Evolutionary conservation across 352 stramenopile genomes (phyloP).

Genomic region (Phytophthora foliorum): DNA sequence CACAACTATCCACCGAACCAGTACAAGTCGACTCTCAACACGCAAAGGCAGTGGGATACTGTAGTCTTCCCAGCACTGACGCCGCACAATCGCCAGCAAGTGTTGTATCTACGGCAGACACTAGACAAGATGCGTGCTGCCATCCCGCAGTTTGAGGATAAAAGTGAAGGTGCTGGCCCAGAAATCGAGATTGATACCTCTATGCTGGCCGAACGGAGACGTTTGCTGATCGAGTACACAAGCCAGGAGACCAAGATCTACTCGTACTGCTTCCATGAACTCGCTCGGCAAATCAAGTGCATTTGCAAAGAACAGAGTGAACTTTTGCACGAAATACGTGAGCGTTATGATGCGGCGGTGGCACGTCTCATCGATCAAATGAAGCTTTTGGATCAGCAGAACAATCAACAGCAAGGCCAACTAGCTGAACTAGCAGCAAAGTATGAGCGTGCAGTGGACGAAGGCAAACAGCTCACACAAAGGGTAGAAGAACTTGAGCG

Average conservation of each 20-base stretch:
- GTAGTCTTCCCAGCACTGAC: constrained; percentile 77
- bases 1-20: constrained; percentile 61
- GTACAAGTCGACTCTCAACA: constrained; percentile 67
- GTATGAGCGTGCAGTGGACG: constrained; percentile 17
- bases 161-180: not conserved
- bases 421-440: constrained; percentile 23
- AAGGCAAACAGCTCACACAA: constrained; percentile 37
- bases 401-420: constrained; percentile 41
- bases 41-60: constrained; percentile 65
- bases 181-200: constrained; percentile 18
- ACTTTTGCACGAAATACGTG: constrained; percentile 65
- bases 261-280: constrained; percentile 81
- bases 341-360: constrained; percentile 57
- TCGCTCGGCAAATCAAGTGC: constrained; percentile 77
- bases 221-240: constrained; percentile 54
- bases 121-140: constrained; percentile 62
- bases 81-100: constrained; percentile 74
- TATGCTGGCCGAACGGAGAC: constrained; percentile 26
- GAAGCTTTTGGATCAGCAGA: constrained; percentile 21
- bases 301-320: constrained; percentile 86
- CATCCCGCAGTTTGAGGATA: constrained; percentile 31
- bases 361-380: constrained; percentile 35
- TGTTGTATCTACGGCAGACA: constrained; percentile 69
- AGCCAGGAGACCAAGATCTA: constrained; percentile 70
- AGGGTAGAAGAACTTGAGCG: constrained; percentile 28